phyloP scores from a whole-genome alignment of 2,329 filamentous ascomycete genomes.

The Cytospora paraplurivora region DNA sequence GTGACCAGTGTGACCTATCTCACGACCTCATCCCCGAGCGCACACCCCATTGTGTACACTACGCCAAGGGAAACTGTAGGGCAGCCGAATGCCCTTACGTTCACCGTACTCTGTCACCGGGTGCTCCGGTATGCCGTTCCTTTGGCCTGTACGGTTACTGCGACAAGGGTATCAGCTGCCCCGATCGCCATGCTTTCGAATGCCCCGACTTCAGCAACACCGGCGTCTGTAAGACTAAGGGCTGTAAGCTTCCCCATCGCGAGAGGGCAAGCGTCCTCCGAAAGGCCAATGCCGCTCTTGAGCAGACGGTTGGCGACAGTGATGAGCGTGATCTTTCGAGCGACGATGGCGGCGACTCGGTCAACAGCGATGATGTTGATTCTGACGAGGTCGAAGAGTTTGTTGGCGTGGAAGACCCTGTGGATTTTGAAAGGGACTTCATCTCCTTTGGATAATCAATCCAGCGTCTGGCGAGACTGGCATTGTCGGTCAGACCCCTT shows the following conservation, averaged over 20 bases:
- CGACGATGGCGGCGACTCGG: slow-evolving; percentile 69
- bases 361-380: slow-evolving; percentile 77
- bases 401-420: slow-evolving; percentile 57
- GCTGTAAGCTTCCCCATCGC: slow-evolving; percentile 84
- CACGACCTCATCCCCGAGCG: slow-evolving; percentile 83
- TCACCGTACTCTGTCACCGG: slow-evolving; percentile 76
- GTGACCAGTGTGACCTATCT: slow-evolving; percentile 84
- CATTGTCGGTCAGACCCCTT: slow-evolving; percentile 1
- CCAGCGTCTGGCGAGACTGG: background rate
- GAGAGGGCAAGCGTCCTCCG: slow-evolving; percentile 81
- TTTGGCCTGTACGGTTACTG: slow-evolving; percentile 92
- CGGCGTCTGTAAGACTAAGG: slow-evolving; percentile 76
- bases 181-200: slow-evolving; percentile 85
- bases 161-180: slow-evolving; percentile 75
- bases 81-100: slow-evolving; percentile 85
- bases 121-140: slow-evolving; percentile 76
- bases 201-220: slow-evolving; percentile 95
- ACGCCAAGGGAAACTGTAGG: slow-evolving; percentile 84
- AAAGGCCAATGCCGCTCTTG: slow-evolving; percentile 58
- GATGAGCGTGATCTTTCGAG: slow-evolving; percentile 73
- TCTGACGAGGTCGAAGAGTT: slow-evolving; percentile 74
- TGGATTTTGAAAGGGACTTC: slow-evolving; percentile 62
- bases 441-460: slow-evolving; percentile 41
- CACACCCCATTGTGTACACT: slow-evolving; percentile 86
- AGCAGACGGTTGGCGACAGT: slow-evolving; percentile 47